phyloP scores from a whole-genome alignment of 495 filamentous ascomycete species.

The Chlorociboria aeruginascens region DNA sequence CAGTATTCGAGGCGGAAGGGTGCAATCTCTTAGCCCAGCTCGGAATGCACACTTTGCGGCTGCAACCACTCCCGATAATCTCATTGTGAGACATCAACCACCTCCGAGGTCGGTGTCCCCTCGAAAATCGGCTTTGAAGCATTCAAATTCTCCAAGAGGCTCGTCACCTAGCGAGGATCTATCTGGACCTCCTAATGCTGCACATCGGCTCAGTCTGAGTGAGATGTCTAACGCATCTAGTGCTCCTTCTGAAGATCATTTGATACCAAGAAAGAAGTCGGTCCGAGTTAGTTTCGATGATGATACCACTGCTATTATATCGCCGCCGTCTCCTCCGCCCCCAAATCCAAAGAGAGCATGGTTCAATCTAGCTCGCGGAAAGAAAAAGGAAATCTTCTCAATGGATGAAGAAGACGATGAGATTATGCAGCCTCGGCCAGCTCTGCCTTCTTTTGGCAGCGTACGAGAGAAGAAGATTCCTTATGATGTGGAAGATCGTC shows the following conservation, averaged over 20 bases:
- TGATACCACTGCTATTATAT: constrained; percentile 42
- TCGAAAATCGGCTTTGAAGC: constrained; percentile 76
- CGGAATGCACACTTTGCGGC: constrained; percentile 63
- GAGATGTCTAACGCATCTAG: constrained; percentile 46
- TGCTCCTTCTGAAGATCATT: constrained; percentile 46
- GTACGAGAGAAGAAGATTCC: constrained; percentile 40
- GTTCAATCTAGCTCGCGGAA: constrained; percentile 36
- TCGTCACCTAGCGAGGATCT: constrained; percentile 6
- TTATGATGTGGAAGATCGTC: constrained; percentile 30
- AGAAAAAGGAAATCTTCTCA: constrained; percentile 31
- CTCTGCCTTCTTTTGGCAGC: constrained; percentile 76
- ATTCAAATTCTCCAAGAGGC: constrained; percentile 24
- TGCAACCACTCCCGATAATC: constrained; percentile 30
- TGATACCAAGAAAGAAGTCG: constrained; percentile 47
- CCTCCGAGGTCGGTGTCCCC: constrained; percentile 73
- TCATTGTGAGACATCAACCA: constrained; percentile 57
- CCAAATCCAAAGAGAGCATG: constrained; percentile 36
- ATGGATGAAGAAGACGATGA: constrained; percentile 43
- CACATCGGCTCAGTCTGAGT: constrained; percentile 31
- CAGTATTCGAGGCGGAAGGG: constrained; percentile 17
- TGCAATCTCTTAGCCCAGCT: constrained; percentile 45
- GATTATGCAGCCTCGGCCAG: constrained; percentile 61
- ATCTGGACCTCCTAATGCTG: background rate
- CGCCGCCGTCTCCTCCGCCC: constrained; percentile 36
- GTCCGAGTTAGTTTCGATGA: constrained; percentile 85